Percentiles rank a stretch among this genome's conserved stretches.
phyloP scores from a whole-genome alignment of 2,329 filamentous ascomycete genomes.

The Diaporthe helianthi region DNA sequence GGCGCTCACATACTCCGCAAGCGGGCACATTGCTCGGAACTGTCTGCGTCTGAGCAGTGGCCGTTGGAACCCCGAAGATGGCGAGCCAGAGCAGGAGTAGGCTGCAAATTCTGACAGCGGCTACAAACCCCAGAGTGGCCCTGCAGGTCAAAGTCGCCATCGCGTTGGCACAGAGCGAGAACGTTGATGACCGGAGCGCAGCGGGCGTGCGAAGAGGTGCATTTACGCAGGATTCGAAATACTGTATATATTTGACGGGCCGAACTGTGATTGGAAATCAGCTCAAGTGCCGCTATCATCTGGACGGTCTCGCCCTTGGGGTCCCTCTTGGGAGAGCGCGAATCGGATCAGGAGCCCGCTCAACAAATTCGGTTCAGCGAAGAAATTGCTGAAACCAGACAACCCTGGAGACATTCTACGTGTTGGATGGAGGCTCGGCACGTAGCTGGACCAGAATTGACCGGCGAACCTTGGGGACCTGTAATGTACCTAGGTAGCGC shows the following conservation, averaged over 20 bases:
- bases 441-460: slow-evolving; percentile 2
- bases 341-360: slow-evolving; percentile 9
- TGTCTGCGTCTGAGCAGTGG: slow-evolving; percentile 26
- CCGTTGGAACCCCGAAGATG: not conserved
- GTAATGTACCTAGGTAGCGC: slow-evolving; percentile 13
- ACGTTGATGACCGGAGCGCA: not conserved
- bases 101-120: not conserved
- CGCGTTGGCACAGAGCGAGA: not conserved
- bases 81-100: slow-evolving; percentile 20
- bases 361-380: slow-evolving; percentile 3
- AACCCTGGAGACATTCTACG: not conserved
- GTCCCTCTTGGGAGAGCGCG: not conserved
- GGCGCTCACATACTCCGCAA: slow-evolving; percentile 31
- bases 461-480: slow-evolving; percentile 6
- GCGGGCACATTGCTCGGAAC: not conserved
- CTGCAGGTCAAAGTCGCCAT: not conserved
- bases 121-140: slow-evolving; percentile 6
- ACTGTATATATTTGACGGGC: slow-evolving; percentile 3
- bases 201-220: not conserved
- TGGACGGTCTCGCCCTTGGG: slow-evolving; percentile 1
- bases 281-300: slow-evolving; percentile 4
- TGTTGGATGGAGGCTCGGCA: not conserved
- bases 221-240: slow-evolving; percentile 7
- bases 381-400: slow-evolving; percentile 19
- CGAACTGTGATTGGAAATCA: not conserved